These are phyloP conservation scores for Trifolium subterraneum DNA, from an alignment of 306 rosid genomes.

Conservation along the genomic window DNA sequence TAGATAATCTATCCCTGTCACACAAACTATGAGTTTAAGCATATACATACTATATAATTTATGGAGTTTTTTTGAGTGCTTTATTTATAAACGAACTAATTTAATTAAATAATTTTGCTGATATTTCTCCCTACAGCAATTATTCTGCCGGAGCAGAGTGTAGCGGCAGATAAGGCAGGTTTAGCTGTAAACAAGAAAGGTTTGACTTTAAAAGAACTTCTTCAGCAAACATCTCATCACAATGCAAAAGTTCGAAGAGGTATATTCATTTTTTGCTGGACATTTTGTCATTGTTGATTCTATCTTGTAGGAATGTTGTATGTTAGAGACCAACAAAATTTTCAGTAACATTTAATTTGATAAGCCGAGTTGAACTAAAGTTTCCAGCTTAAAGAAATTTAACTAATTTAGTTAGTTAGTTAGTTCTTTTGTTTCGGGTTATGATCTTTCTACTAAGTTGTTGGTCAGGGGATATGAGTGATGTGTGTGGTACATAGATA, in stretches of 20 bases:
- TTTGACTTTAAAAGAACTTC: constrained; percentile 90
- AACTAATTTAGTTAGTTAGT: constrained; percentile 3
- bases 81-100: constrained; percentile 9
- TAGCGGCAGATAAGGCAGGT: constrained; percentile 85
- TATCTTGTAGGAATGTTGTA: not conserved
- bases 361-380: not conserved
- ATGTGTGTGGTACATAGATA: constrained; percentile 15
- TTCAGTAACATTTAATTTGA: constrained; percentile 15
- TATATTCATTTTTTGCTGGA: constrained; percentile 42
- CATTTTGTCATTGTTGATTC: not conserved
- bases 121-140: constrained; percentile 64
- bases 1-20: not conserved
- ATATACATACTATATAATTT: not conserved
- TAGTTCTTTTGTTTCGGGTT: constrained; percentile 5
- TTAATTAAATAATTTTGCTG: constrained; percentile 22
- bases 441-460: constrained; percentile 23
- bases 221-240: constrained; percentile 88
- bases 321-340: constrained; percentile 10
- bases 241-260: constrained; percentile 90
- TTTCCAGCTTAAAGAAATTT: not conserved
- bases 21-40: not conserved
- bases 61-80: not conserved
- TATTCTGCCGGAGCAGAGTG: constrained; percentile 87
- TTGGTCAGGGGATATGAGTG: constrained; percentile 20
- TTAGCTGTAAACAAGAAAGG: constrained; percentile 89